Conservation (phyloP, 768 basidiomycete species). For the Amylocystis lapponica region DNA sequence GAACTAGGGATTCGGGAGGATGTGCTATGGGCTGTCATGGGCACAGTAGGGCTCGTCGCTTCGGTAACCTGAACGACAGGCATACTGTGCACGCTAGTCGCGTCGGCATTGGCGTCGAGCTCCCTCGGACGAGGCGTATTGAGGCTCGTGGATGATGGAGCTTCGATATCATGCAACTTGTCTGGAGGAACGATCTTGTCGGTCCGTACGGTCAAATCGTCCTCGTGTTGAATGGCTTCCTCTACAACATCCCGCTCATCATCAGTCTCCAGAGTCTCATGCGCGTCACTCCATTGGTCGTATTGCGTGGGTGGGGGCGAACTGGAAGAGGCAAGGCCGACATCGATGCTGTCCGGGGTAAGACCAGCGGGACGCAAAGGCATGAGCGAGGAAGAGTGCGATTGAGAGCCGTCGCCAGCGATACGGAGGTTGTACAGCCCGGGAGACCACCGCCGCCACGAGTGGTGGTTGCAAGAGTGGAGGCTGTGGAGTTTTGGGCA, state of each 20-base stretch:
- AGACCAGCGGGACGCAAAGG: constrained; percentile 19
- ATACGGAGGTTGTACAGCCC: too few relatives aligned
- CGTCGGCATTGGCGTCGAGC: constrained; percentile 34
- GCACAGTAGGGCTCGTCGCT: constrained; percentile 27
- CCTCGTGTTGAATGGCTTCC: constrained; percentile 17
- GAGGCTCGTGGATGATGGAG: constrained; percentile 32
- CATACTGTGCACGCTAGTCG: constrained; percentile 54
- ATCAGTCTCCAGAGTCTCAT: constrained; percentile 30
- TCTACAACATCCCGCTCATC: constrained; percentile 26
- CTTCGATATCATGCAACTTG: constrained; percentile 24
- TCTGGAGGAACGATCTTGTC: constrained; percentile 18
- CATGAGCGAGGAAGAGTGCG: constrained; percentile 16
- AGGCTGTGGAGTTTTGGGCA: too few relatives aligned
- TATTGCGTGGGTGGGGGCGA: constrained; percentile 21
- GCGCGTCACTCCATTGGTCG: constrained; percentile 34
- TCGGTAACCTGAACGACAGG: constrained; percentile 47
- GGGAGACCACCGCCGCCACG: too few relatives aligned
- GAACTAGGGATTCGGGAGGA: constrained; percentile 28
- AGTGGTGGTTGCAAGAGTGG: too few relatives aligned
- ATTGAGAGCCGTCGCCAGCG: too few relatives aligned
- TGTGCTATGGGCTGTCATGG: constrained; percentile 20
- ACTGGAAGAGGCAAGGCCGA: constrained; percentile 10
- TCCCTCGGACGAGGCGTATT: constrained; percentile 13
- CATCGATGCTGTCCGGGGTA: constrained; percentile 22
- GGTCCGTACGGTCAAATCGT: constrained; percentile 22